Conservation (phyloP, 371 early-diverging fungal genomes). For the Haplosporangium sp. region DNA sequence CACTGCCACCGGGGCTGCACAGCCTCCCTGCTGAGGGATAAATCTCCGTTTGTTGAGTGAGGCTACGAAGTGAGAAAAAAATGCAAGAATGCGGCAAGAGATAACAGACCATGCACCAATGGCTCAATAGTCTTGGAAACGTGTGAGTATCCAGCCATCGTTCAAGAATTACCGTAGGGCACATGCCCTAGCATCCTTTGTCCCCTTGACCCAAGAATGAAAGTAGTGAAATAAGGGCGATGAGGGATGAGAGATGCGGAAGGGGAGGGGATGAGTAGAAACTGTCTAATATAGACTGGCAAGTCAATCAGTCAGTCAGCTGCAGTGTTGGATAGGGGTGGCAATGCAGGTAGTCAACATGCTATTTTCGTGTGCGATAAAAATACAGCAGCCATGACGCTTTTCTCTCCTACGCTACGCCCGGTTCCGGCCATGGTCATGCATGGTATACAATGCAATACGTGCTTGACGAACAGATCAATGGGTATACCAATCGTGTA, state of each 20-base stretch:
- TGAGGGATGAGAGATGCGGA: not conserved
- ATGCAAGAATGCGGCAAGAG: no score
- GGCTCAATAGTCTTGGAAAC: no score
- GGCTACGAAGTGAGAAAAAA: no score
- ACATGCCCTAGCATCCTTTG: no score
- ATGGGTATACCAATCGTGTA: not conserved
- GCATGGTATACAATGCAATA: not conserved
- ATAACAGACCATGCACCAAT: no score
- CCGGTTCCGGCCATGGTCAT: not conserved
- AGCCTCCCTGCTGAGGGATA: no score
- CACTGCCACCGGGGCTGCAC: no score
- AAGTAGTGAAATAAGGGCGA: not conserved
- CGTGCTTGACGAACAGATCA: not conserved
- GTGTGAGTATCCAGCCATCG: no score
- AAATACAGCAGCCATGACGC: not conserved
- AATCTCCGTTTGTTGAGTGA: no score
- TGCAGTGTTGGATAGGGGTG: constrained; percentile 37
- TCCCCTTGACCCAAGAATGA: not conserved
- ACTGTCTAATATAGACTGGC: no score
- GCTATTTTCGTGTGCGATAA: not conserved
- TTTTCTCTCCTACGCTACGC: not conserved
- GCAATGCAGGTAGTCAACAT: constrained; percentile 16
- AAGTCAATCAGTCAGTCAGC: constrained; percentile 18
- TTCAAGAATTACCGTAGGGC: no score
- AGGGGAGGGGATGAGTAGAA: not conserved